phyloP scores from a whole-genome alignment of 176 grass and related monocot genomes.

The Sorghum bicolor region DNA sequence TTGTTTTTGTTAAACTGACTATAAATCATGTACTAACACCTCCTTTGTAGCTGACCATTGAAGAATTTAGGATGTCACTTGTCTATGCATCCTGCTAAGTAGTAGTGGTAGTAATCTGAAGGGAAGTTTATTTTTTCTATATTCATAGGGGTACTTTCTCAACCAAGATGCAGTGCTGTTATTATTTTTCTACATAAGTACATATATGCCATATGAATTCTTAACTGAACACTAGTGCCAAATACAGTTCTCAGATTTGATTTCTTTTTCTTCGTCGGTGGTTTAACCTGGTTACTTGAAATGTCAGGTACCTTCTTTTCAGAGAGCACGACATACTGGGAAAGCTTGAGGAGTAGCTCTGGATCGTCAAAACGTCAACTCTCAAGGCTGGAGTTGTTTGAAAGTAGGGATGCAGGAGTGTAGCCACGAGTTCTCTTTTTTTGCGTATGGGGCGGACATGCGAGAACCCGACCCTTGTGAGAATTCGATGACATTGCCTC shows the following conservation, averaged over 20 bases:
- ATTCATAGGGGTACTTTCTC: not conserved
- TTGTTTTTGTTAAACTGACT: not conserved
- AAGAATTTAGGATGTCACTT: not conserved
- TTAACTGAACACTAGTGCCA: not conserved
- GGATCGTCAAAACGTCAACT: not conserved
- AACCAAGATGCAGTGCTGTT: not conserved
- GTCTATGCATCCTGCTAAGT: not conserved
- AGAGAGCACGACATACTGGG: conserved; percentile 59
- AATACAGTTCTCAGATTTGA: not conserved
- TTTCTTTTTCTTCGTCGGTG: not conserved
- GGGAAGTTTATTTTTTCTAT: not conserved
- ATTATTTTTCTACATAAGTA: not conserved
- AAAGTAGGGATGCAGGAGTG: conserved; percentile 12
- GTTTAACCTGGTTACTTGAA: conserved; percentile 20
- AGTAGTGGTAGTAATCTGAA: not conserved
- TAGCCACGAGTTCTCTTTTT: not conserved
- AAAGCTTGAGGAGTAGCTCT: conserved; percentile 36
- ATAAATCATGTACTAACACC: too few relatives aligned
- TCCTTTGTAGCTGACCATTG: not conserved
- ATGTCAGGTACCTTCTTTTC: conserved; percentile 47
- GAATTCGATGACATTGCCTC: conserved; percentile 13
- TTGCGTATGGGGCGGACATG: not conserved
- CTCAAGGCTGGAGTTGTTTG: not conserved
- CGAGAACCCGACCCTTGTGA: not conserved
- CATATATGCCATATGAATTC: not conserved